Evolutionary conservation across 1,139 yeast species (phyloP).

Genomic region (Nakaseomyces nivariensis): DNA sequence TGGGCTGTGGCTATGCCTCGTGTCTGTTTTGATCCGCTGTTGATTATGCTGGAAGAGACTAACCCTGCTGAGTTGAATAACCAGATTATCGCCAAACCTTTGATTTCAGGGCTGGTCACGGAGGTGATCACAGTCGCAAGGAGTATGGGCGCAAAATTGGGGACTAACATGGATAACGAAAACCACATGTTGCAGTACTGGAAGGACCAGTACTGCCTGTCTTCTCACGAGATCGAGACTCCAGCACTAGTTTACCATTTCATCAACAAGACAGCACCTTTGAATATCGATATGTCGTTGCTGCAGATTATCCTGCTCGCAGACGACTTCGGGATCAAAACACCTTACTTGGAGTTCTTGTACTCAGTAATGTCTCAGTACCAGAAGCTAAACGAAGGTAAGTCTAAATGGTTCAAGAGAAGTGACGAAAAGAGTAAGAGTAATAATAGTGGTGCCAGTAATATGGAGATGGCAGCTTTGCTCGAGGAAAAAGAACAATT

Average conservation of each 20-base stretch:
- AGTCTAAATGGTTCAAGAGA: slow-evolving; percentile 34
- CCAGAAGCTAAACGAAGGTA: slow-evolving; percentile 40
- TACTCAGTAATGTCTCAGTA: slow-evolving; percentile 73
- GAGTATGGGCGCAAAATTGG: slow-evolving; percentile 57
- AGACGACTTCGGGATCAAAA: slow-evolving; percentile 74
- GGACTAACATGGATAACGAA: slow-evolving; percentile 36
- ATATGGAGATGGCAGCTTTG: slow-evolving; percentile 2
- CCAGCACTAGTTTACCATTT: slow-evolving; percentile 26
- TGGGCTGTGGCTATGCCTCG: slow-evolving; percentile 80
- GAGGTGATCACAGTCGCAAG: slow-evolving; percentile 68
- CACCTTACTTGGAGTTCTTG: slow-evolving; percentile 82
- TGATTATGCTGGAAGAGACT: slow-evolving; percentile 62
- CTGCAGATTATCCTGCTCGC: slow-evolving; percentile 81
- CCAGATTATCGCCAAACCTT: slow-evolving; percentile 76
- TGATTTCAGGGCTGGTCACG: slow-evolving; percentile 65
- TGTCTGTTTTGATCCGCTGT: slow-evolving; percentile 66
- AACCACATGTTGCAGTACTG: slow-evolving; percentile 46
- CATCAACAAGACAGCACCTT: slow-evolving; percentile 17
- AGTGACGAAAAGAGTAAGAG: neutral
- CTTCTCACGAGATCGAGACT: slow-evolving; percentile 11
- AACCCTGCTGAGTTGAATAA: slow-evolving; percentile 46
- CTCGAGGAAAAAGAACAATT: slow-evolving; percentile 1
- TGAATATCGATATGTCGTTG: slow-evolving; percentile 63
- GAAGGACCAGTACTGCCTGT: slow-evolving; percentile 33
- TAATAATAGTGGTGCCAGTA: neutral